Conservation (phyloP, 169 alveolate species). For the Plasmodium cynomolgi region DNA sequence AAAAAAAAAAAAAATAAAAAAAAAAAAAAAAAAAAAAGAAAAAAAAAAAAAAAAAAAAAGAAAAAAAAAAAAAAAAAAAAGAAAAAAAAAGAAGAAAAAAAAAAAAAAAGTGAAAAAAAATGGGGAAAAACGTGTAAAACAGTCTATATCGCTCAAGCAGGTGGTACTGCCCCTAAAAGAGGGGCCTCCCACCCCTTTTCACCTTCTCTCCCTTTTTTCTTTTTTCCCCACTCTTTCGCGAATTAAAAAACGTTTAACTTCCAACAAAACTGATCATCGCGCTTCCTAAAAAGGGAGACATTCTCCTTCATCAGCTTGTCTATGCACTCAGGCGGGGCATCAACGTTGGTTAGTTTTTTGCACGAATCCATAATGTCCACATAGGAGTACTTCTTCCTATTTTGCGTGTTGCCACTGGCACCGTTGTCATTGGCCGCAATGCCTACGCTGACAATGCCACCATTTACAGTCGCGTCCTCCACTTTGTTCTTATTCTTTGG, state of each 20-base stretch:
- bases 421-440: background rate
- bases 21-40: background rate
- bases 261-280: slow-evolving; percentile 74
- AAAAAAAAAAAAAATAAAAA: slow-evolving; percentile 13
- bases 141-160: background rate
- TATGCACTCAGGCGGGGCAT: slow-evolving; percentile 73
- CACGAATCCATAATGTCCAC: slow-evolving; percentile 74
- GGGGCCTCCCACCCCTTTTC: background rate
- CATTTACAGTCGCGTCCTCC: background rate
- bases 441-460: background rate
- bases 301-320: slow-evolving; percentile 73
- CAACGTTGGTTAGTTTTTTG: slow-evolving; percentile 55
- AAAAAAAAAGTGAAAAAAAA: background rate
- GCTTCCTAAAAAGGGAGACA: slow-evolving; percentile 70
- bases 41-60: background rate
- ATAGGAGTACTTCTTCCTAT: slow-evolving; percentile 55
- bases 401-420: slow-evolving; percentile 20
- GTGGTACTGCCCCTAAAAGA: background rate
- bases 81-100: background rate
- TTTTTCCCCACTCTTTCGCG: background rate
- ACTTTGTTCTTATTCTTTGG: slow-evolving; percentile 18
- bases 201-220: background rate
- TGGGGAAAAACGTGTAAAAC: background rate
- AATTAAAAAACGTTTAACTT: slow-evolving; percentile 56
- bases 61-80: background rate